phyloP scores from a whole-genome alignment of 768 basidiomycete species.

The Leucosporidium creatinivorum region DNA sequence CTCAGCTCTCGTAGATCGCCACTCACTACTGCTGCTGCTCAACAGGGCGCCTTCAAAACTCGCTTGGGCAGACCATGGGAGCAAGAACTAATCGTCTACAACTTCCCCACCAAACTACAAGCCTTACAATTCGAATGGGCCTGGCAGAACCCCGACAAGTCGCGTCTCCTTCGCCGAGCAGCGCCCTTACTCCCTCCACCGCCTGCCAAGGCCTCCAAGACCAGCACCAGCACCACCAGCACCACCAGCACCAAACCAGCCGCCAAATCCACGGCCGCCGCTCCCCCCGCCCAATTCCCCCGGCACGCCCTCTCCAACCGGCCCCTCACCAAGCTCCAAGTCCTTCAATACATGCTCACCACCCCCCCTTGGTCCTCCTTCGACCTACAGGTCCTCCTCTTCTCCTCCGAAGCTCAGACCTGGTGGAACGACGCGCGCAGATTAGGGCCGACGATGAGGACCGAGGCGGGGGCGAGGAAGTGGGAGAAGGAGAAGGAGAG shows the following conservation, averaged over 20 bases:
- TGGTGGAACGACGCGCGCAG: conserved; percentile 34
- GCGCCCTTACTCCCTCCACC: background rate
- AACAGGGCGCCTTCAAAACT: conserved; percentile 32
- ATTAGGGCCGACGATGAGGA: conserved; percentile 10
- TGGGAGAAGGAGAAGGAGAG: conserved; percentile 14
- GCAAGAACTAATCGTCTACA: conserved; percentile 46
- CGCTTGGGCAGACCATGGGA: conserved; percentile 39
- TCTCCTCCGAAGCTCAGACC: conserved; percentile 34
- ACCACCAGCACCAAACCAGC: background rate
- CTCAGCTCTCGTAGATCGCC: background rate
- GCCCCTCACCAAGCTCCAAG: conserved; percentile 35
- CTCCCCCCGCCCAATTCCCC: conserved; percentile 20
- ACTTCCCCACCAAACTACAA: conserved; percentile 46
- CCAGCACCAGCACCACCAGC: background rate
- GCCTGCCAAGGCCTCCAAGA: background rate
- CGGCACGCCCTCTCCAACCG: conserved; percentile 19
- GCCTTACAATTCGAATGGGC: conserved; percentile 49
- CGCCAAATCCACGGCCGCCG: background rate
- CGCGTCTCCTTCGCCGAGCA: conserved; percentile 38
- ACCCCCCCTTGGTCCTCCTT: conserved; percentile 40
- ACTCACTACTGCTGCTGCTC: background rate
- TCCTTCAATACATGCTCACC: conserved; percentile 42
- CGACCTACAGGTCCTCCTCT: conserved; percentile 41
- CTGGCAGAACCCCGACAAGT: conserved; percentile 46
- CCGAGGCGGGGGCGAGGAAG: conserved; percentile 17